Conservation (phyloP, 2,329 filamentous ascomycete species). For the Alternaria panax region DNA sequence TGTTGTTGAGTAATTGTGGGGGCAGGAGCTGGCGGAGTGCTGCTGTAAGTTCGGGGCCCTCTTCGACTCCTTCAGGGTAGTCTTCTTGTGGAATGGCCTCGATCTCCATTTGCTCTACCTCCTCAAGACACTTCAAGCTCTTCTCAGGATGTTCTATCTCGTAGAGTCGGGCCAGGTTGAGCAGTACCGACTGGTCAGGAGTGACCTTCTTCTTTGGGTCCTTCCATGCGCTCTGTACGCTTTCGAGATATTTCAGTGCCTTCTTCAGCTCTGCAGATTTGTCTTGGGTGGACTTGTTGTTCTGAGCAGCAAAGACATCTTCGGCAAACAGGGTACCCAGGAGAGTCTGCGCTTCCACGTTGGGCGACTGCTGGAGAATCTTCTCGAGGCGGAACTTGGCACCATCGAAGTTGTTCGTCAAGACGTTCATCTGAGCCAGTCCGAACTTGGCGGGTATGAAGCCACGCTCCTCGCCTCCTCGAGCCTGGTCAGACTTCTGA, state of each 20-base stretch:
- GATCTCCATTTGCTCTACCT: constrained; percentile 89
- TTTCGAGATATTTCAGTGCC: constrained; percentile 83
- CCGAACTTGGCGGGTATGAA: constrained; percentile 96
- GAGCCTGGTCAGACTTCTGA: constrained; percentile 85
- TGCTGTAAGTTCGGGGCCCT: constrained; percentile 59
- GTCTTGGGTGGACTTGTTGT: constrained; percentile 78
- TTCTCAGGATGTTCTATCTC: constrained; percentile 87
- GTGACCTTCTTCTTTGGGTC: constrained; percentile 84
- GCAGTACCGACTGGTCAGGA: constrained; percentile 83
- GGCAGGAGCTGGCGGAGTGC: constrained; percentile 79
- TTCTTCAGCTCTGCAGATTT: constrained; percentile 86
- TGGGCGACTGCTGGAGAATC: constrained; percentile 85
- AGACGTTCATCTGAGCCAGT: constrained; percentile 83
- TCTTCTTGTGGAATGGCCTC: constrained; percentile 78
- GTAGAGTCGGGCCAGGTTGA: constrained; percentile 91
- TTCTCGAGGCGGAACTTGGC: constrained; percentile 95
- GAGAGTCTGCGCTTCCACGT: constrained; percentile 87
- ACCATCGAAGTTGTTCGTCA: constrained; percentile 84
- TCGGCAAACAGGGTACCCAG: constrained; percentile 93
- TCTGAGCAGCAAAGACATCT: constrained; percentile 84
- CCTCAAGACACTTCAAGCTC: constrained; percentile 87
- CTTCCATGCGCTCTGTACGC: constrained; percentile 87
- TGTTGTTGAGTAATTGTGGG: constrained; percentile 94
- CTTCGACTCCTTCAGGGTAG: constrained; percentile 62
- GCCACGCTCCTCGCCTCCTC: constrained; percentile 88